Evolutionary conservation across 805 yeast genomes (phyloP), one percentile per base, ranked within the genome.

Genomic region (Yarrowia sp.): DNA sequence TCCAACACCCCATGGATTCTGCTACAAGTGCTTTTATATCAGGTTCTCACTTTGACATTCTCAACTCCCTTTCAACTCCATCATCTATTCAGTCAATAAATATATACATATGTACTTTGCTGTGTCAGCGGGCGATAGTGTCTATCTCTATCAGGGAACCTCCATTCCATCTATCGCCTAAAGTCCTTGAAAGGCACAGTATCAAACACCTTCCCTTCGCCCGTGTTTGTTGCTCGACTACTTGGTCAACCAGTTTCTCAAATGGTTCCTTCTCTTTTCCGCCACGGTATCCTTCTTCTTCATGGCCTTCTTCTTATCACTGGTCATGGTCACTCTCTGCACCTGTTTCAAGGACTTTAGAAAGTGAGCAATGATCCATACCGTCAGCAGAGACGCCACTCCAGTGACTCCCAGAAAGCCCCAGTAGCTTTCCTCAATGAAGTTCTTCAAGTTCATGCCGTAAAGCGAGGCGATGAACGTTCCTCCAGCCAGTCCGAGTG

Each of bases 381-480:
- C 70, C 8, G 79, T 72, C 59, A 86, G 69, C 7, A 84, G 75
- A 0, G 87, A 78, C 0, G 88, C 78, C 1, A 81, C 69, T 0
- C 97, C 97, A 0, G 82, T 75, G 3, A 88, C 83, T 0, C 86
- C 77, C 8, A 77, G 76, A 75, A 92, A 90, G 38, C 97, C 97
- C 70, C 83, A 82, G 63, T 84, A 84, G 1, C 87, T 81, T 69
- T 92, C 97, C 76, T 95, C 99, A 19, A 95, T 87, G 75, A 89
- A 92, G 78, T 94, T 95, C 75, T 90, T 91, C 76, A 95, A 81
- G 78, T 95, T 95, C 99, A 95, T 95, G 48, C 99, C 99, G 74
- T 91, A 93, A 73, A 92, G 88, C 8, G 97, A 97, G 1, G 97
- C 97, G 0, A 91, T 73, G 22, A 91, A 79, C 1, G 97, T 89